phyloP scores from a whole-genome alignment of 2,329 filamentous ascomycete genomes.

The Sordariomycetes sp. region DNA sequence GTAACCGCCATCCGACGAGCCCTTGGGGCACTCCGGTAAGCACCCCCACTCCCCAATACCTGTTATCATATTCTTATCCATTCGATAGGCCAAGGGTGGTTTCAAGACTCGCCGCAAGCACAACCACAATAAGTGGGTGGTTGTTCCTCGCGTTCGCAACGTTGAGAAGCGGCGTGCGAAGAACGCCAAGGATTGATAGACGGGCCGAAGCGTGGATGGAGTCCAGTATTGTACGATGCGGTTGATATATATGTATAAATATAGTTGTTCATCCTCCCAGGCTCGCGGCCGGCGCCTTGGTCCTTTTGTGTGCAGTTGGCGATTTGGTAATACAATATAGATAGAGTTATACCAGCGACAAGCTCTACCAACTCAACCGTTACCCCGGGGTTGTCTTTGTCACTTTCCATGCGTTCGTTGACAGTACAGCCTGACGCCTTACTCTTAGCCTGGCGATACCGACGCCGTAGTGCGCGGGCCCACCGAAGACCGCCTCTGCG shows the following conservation, averaged over 20 bases:
- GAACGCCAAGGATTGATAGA: slow-evolving; percentile 17
- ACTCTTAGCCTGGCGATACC: too few species aligned
- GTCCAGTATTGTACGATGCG: neutral
- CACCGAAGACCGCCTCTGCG: too few species aligned
- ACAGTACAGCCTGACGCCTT: too few species aligned
- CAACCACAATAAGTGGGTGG: slow-evolving; percentile 88
- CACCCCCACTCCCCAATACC: neutral
- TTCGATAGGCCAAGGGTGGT: slow-evolving; percentile 59
- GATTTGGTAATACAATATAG: neutral
- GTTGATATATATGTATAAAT: neutral
- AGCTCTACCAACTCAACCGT: too few species aligned
- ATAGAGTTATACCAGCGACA: neutral
- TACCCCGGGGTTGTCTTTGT: too few species aligned
- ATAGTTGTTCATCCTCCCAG: neutral
- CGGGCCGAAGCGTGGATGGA: neutral
- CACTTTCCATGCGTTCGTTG: too few species aligned
- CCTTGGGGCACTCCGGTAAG: slow-evolving; percentile 93
- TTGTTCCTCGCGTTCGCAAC: slow-evolving; percentile 74
- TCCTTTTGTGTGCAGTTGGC: neutral
- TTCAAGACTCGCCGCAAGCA: slow-evolving; percentile 86
- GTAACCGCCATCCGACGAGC: slow-evolving; percentile 88
- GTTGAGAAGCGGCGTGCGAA: slow-evolving; percentile 78
- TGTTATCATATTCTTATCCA: slow-evolving; percentile 16
- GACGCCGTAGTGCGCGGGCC: too few species aligned
- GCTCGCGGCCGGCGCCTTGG: neutral